Evolutionary conservation across 441 rosid genomes (phyloP).

Genomic region (Euphorbia neoarborescens): DNA sequence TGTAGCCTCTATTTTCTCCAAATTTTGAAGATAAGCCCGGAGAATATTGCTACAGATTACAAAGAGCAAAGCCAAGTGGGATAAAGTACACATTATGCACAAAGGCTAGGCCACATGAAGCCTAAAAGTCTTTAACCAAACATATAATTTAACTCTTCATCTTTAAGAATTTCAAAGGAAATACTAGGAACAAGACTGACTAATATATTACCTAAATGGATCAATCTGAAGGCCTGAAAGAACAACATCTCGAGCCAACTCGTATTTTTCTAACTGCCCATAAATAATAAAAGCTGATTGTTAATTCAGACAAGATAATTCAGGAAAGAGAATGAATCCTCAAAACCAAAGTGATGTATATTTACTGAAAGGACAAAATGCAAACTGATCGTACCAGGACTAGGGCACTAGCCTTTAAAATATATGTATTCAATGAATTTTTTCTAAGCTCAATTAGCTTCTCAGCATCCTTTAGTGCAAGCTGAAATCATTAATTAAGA

Average conservation of each 20-base stretch:
- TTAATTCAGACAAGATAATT: neutral
- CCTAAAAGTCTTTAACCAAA: constrained; percentile 14
- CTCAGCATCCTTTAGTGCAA: constrained; percentile 90
- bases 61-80: constrained; percentile 20
- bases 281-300: constrained; percentile 5
- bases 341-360: neutral
- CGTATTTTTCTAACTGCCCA: constrained; percentile 80
- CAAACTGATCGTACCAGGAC: constrained; percentile 46
- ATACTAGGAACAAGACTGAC: constrained; percentile 5
- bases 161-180: constrained; percentile 1
- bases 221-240: constrained; percentile 84
- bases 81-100: neutral
- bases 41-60: constrained; percentile 68
- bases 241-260: constrained; percentile 58
- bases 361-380: neutral
- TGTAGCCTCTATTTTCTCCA: constrained; percentile 41
- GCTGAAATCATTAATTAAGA: constrained; percentile 44
- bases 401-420: constrained; percentile 60
- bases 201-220: constrained; percentile 66
- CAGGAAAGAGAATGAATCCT: neutral
- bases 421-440: constrained; percentile 49
- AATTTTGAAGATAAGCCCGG: constrained; percentile 54
- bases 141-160: neutral
- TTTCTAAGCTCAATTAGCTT: constrained; percentile 49
- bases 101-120: constrained; percentile 20